These are phyloP conservation scores for Fusarium sp. DNA, from an alignment of 2,329 filamentous ascomycete genomes.

Conservation along the genomic window DNA sequence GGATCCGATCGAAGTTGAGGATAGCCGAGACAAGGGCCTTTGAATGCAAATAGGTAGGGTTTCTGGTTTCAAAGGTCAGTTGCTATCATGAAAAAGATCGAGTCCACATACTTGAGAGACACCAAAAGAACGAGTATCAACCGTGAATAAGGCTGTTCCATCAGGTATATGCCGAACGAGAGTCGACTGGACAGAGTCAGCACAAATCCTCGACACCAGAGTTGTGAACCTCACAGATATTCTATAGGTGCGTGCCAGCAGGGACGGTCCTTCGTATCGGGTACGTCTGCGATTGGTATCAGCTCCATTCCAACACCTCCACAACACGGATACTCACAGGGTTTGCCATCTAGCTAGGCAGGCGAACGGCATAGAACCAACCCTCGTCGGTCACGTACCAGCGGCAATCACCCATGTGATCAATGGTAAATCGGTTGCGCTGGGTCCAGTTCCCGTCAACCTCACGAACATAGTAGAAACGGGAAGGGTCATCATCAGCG, in stretches of 20 bases:
- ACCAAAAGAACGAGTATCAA: background rate
- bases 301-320: background rate
- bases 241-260: background rate
- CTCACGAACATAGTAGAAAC: slow-evolving; percentile 72
- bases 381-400: slow-evolving; percentile 71
- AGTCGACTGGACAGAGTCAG: slow-evolving; percentile 15
- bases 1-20: background rate
- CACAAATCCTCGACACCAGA: background rate
- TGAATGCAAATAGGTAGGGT: background rate
- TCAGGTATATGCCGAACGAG: background rate
- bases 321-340: slow-evolving; percentile 16
- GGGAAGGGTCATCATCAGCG: slow-evolving; percentile 68
- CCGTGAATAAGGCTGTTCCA: background rate
- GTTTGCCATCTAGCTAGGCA: slow-evolving; percentile 51
- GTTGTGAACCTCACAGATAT: slow-evolving; percentile 6
- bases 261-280: slow-evolving; percentile 3
- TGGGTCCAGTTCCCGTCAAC: slow-evolving; percentile 70
- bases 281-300: slow-evolving; percentile 15
- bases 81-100: background rate
- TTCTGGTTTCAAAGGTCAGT: background rate
- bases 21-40: background rate
- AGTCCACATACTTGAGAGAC: slow-evolving; percentile 13
- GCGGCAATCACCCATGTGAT: slow-evolving; percentile 65
- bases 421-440: slow-evolving; percentile 70
- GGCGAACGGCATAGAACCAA: slow-evolving; percentile 70